phyloP scores from a whole-genome alignment of 306 rosid species.

The Quercus cerris region DNA sequence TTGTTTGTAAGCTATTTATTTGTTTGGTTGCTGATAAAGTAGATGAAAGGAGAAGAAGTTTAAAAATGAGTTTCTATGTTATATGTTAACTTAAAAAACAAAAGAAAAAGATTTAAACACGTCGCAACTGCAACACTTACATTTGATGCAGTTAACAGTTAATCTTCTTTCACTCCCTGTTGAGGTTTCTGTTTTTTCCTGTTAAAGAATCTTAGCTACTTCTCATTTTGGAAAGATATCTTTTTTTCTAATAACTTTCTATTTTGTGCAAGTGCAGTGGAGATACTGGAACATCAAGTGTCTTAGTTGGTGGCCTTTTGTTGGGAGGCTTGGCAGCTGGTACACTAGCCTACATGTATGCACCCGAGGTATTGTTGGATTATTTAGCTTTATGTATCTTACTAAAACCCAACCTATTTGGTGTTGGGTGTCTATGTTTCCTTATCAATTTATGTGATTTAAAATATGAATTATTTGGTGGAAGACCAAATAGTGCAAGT shows the following conservation, averaged over 20 bases:
- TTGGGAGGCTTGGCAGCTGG: conserved; percentile 61
- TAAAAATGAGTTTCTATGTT: no score
- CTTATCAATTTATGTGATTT: background rate
- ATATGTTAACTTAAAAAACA: no score
- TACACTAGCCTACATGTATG: conserved; percentile 48
- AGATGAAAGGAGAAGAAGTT: no score
- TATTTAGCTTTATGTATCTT: background rate
- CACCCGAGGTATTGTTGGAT: conserved; percentile 55
- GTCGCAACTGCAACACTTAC: background rate
- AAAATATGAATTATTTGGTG: background rate
- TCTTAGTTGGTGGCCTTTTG: conserved; percentile 57
- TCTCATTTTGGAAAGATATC: background rate
- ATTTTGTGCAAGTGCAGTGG: conserved; percentile 33
- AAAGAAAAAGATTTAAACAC: no score
- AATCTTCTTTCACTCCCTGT: background rate
- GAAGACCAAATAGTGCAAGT: conserved; percentile 37
- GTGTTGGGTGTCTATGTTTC: background rate
- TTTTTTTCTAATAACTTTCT: background rate
- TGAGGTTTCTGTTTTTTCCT: background rate
- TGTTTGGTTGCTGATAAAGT: no score
- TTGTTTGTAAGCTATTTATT: no score
- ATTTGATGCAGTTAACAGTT: background rate
- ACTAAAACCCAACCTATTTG: background rate
- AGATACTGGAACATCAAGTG: conserved; percentile 33
- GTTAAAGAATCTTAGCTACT: no score